phyloP scores from a whole-genome alignment of 208 protist genomes.

The Crithidia mellificae region DNA sequence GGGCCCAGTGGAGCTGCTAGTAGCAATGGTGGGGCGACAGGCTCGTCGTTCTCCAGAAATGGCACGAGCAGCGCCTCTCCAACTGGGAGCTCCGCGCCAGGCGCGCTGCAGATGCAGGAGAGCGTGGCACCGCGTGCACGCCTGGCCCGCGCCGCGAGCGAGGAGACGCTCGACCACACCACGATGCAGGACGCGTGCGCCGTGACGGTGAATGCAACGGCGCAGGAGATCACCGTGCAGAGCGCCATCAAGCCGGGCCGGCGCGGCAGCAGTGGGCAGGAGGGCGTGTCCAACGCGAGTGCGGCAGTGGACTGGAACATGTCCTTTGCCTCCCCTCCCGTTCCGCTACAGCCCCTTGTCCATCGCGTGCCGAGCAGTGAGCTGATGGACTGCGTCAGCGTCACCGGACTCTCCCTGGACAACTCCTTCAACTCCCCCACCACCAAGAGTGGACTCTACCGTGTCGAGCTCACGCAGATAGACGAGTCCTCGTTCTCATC shows the following conservation, averaged over 20 bases:
- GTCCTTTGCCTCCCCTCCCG: slow-evolving; percentile 3
- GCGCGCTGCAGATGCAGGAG: not conserved
- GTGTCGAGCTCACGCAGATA: slow-evolving; percentile 11
- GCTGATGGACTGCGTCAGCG: slow-evolving; percentile 27
- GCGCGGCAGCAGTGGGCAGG: not conserved
- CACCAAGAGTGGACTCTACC: slow-evolving; percentile 19
- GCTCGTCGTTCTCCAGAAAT: too few species aligned
- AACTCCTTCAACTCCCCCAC: not conserved
- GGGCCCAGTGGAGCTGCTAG: too few species aligned
- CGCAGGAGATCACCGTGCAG: slow-evolving; percentile 12
- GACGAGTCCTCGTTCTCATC: slow-evolving; percentile 32
- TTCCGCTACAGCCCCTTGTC: not conserved
- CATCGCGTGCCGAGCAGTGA: slow-evolving; percentile 18
- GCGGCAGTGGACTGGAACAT: slow-evolving; percentile 12
- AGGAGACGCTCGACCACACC: slow-evolving; percentile 28
- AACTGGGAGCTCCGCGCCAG: not conserved
- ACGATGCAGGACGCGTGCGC: slow-evolving; percentile 21
- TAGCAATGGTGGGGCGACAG: too few species aligned
- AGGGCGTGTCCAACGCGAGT: not conserved
- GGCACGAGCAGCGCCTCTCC: too few species aligned
- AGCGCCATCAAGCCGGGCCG: not conserved
- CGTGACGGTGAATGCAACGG: slow-evolving; percentile 18
- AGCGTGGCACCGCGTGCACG: not conserved
- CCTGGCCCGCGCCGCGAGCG: slow-evolving; percentile 3
- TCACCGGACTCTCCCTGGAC: not conserved